Evolutionary conservation across 257 asterid species (phyloP).

Genomic region (Euphrasia confusa): DNA sequence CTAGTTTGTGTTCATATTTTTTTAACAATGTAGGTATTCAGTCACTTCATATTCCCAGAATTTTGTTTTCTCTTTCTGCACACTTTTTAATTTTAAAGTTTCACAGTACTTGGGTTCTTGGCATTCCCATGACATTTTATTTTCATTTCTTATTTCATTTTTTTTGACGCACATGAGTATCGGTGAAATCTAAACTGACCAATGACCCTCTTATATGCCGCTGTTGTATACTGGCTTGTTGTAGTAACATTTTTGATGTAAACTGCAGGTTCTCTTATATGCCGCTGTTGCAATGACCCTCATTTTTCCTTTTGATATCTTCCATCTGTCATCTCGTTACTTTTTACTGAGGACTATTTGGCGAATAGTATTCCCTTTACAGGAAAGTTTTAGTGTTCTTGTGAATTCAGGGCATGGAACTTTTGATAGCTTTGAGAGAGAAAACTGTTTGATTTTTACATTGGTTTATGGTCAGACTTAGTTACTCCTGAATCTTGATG

Average conservation of each 20-base stretch:
- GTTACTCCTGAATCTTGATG: slow-evolving; percentile 4
- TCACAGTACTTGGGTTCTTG: neutral
- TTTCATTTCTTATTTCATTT: slow-evolving; percentile 1
- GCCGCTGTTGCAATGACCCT: slow-evolving; percentile 77
- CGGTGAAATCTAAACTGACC: slow-evolving; percentile 15
- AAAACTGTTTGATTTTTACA: neutral
- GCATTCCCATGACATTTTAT: slow-evolving; percentile 12
- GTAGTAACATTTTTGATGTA: slow-evolving; percentile 25
- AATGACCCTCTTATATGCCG: neutral
- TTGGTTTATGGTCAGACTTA: slow-evolving; percentile 11
- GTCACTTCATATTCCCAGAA: neutral
- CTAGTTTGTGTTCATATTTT: slow-evolving; percentile 1
- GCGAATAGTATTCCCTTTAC: slow-evolving; percentile 82
- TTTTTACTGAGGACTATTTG: slow-evolving; percentile 83
- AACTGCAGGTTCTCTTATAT: slow-evolving; percentile 80
- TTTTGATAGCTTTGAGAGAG: neutral
- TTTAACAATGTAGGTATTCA: neutral
- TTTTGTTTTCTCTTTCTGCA: slow-evolving; percentile 7
- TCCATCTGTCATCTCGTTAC: slow-evolving; percentile 85
- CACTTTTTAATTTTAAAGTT: slow-evolving; percentile 19
- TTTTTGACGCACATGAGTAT: slow-evolving; percentile 11
- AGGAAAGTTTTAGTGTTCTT: slow-evolving; percentile 56
- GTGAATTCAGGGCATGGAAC: slow-evolving; percentile 12
- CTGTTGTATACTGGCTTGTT: slow-evolving; percentile 16
- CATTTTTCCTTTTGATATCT: slow-evolving; percentile 90